Evolutionary conservation across 1,284 basidiomycete species (phyloP).

Genomic region (Anthracocystis walkeri): DNA sequence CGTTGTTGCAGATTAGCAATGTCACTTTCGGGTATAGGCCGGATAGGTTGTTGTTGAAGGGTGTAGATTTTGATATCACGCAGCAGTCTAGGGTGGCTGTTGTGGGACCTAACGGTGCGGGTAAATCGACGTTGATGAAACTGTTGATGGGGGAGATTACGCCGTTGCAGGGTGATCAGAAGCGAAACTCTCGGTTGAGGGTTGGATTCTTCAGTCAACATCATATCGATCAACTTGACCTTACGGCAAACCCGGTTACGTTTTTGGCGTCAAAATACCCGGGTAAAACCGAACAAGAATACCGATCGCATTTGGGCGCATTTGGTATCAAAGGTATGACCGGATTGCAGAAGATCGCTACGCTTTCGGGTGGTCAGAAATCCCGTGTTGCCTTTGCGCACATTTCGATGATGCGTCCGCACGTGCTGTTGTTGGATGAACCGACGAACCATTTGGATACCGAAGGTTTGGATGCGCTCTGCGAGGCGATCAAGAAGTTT

Average conservation of each 20-base stretch:
- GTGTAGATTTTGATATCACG: conserved; percentile 83
- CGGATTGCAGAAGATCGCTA: conserved; percentile 80
- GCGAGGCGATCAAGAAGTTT: conserved; percentile 86
- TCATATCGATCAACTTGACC: conserved; percentile 91
- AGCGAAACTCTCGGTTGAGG: conserved; percentile 88
- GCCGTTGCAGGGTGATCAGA: conserved; percentile 84
- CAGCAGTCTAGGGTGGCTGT: conserved; percentile 64
- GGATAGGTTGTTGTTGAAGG: conserved; percentile 83
- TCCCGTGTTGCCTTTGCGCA: conserved; percentile 94
- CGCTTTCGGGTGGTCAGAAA: conserved; percentile 88
- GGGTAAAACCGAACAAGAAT: conserved; percentile 95
- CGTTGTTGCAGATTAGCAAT: conserved; percentile 91
- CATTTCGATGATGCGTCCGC: conserved; percentile 88
- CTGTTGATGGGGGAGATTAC: conserved; percentile 89
- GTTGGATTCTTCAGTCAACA: conserved; percentile 77
- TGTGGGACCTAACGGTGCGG: conserved; percentile 66
- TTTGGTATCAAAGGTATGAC: conserved; percentile 99
- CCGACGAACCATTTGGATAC: conserved; percentile 97
- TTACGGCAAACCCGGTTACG: conserved; percentile 86
- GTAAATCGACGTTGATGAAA: conserved; percentile 91
- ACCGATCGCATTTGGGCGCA: conserved; percentile 92
- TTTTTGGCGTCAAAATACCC: conserved; percentile 93
- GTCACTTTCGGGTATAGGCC: conserved; percentile 90
- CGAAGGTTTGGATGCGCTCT: conserved; percentile 90
- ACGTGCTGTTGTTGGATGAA: conserved; percentile 97